phyloP scores from a whole-genome alignment of 768 basidiomycete species.

The Clavulina sp. region DNA sequence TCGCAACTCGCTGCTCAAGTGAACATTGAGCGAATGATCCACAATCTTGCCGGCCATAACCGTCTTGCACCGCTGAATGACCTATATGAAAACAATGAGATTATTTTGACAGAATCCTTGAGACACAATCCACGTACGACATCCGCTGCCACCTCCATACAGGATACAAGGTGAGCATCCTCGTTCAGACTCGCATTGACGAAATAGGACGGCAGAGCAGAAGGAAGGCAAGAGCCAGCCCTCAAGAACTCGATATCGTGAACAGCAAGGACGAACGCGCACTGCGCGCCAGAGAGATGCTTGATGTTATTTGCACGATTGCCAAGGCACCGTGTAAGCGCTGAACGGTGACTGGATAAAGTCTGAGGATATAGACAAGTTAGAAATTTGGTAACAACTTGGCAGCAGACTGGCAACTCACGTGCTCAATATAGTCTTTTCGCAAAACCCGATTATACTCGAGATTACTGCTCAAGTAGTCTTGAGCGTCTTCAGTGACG shows the following conservation, averaged over 20 bases:
- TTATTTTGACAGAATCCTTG: neutral
- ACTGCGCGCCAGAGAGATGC: constrained; percentile 59
- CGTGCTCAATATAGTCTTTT: constrained; percentile 65
- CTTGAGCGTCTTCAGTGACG: constrained; percentile 65
- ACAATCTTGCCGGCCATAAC: constrained; percentile 59
- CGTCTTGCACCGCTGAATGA: constrained; percentile 56
- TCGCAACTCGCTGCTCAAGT: constrained; percentile 55
- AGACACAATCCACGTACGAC: constrained; percentile 32
- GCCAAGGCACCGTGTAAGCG: constrained; percentile 48
- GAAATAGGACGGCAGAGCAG: constrained; percentile 74
- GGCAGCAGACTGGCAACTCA: constrained; percentile 22
- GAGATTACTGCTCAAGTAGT: constrained; percentile 70
- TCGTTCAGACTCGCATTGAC: constrained; percentile 70
- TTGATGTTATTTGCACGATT: constrained; percentile 51
- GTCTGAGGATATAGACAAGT: constrained; percentile 30
- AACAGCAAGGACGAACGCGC: constrained; percentile 44
- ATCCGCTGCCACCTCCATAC: constrained; percentile 76
- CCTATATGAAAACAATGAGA: constrained; percentile 25
- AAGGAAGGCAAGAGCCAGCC: constrained; percentile 58
- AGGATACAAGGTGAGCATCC: constrained; percentile 42
- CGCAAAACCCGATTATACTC: constrained; percentile 86
- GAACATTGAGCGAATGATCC: constrained; percentile 55
- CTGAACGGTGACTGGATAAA: constrained; percentile 43
- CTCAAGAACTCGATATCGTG: constrained; percentile 82
- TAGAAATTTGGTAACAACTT: neutral